Conservation (phyloP, 345 rosid genomes). For the Lepidium sativum region DNA sequence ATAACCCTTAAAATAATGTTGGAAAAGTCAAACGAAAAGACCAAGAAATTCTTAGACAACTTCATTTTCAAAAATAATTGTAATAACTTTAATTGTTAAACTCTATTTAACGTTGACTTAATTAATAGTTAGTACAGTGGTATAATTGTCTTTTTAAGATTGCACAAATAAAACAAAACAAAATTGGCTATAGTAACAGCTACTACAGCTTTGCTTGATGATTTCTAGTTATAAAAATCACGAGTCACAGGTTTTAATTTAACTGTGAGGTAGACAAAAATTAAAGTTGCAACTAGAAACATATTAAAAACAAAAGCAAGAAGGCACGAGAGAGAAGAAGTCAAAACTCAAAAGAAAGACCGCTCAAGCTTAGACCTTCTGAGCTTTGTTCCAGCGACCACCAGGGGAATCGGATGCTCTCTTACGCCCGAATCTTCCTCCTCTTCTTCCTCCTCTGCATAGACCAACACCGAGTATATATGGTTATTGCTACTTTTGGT, state of each 20-base stretch:
- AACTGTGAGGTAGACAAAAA: not conserved
- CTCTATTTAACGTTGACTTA: not conserved
- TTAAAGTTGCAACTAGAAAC: not conserved
- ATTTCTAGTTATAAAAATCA: constrained; percentile 6
- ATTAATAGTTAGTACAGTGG: too few species aligned
- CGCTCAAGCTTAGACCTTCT: constrained; percentile 31
- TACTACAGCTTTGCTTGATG: not conserved
- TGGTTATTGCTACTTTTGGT: not conserved
- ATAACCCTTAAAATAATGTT: not conserved
- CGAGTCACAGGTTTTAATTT: not conserved
- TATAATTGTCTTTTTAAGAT: not conserved
- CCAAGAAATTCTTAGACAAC: not conserved
- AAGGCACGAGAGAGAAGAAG: not conserved
- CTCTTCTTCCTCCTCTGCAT: constrained; percentile 69
- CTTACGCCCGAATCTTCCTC: constrained; percentile 56
- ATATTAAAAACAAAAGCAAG: constrained; percentile 8
- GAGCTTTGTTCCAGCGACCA: constrained; percentile 63
- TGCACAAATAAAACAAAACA: not conserved
- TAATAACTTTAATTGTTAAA: not conserved
- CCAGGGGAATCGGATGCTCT: constrained; percentile 39
- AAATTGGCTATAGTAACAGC: not conserved
- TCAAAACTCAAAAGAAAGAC: not conserved
- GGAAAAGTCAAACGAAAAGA: constrained; percentile 13
- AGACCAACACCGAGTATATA: not conserved
- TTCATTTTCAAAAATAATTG: not conserved